Evolutionary conservation across 164 flowering plant species (phyloP), one percentile per base, ranked within the genome.

Genomic region (Umbellularia californica): DNA sequence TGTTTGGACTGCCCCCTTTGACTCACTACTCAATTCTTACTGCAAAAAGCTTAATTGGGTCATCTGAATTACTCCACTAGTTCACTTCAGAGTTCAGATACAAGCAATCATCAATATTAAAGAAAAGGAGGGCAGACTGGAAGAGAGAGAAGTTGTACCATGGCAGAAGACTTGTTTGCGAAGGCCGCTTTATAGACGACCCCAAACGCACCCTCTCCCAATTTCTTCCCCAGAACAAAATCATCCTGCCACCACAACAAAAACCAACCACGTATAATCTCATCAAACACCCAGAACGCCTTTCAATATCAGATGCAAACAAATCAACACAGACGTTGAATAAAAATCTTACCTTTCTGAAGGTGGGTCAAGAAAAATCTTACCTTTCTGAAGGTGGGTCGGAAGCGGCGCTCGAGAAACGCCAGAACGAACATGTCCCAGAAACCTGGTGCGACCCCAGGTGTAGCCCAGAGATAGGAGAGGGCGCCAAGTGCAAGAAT

Each of bases 401-500:
- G 80, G 69, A 92, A 92, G 51, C 85, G n/a, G 50, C 99, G 86
- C 79, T 95, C 99, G 35, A 88, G 84, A 81, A 95, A 91, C 72
- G 98, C 97, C 75, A 95, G 97, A 71, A 95, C 89, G 84, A 95
- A 95, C 99, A 95, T 95, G 76, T 95, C 99, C 83, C 88, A 95
- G 82, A 95, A 95, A 3, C 97, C 99, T 74, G 99, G 99, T 66
- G 99, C 99, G 63, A 95, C 99, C 67, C 99, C 99, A 80, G 98
- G 98, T 0, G 99, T 95, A 33, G 99, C 98, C 99, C 98, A 95
- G 50, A 93, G 90, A 76, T 95, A 95, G 63, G 99, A 95, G n/a
- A 92, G 23, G 50, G 92, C 82, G 19, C 92, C 87, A 70, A 93
- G 77, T 62, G 98, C 98, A 76, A 95, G 80, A 76, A 87, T 72